phyloP scores from a whole-genome alignment of 2,329 filamentous ascomycete species.

The Hirsutella minnesotensis region DNA sequence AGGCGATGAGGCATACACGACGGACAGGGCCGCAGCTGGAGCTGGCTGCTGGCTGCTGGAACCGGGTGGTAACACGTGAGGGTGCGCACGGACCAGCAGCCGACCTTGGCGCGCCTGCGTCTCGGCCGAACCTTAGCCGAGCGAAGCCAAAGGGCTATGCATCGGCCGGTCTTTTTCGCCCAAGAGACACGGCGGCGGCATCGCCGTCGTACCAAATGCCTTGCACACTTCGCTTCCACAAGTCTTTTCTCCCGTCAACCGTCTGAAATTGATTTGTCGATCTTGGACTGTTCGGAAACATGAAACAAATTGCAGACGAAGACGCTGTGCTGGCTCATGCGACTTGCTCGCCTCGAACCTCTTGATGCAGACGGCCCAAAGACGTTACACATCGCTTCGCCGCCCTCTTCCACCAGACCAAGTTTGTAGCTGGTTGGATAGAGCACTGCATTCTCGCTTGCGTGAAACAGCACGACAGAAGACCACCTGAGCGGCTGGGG shows the following conservation, averaged over 20 bases:
- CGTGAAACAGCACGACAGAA: too few species aligned
- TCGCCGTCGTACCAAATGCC: background rate
- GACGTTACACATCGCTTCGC: background rate
- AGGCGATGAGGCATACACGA: background rate
- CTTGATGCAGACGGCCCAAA: background rate
- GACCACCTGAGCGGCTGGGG: too few species aligned
- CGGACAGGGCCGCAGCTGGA: constrained; percentile 4
- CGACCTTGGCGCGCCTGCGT: background rate
- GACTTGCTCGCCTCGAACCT: too few species aligned
- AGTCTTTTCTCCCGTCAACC: too few species aligned
- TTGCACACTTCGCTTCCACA: background rate
- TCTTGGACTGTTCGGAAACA: too few species aligned
- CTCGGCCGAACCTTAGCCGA: background rate
- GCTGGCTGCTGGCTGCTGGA: constrained; percentile 4
- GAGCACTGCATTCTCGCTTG: too few species aligned
- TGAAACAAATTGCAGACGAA: too few species aligned
- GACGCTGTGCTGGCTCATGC: too few species aligned
- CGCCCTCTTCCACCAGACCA: too few species aligned
- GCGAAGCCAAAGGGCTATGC: background rate
- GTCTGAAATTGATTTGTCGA: too few species aligned
- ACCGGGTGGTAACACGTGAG: constrained; percentile 11
- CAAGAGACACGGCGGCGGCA: background rate
- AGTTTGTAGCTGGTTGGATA: too few species aligned
- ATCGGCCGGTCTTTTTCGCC: background rate
- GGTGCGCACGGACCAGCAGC: constrained; percentile 11